Evolutionary conservation across 1,284 basidiomycete species (phyloP), one percentile per base, ranked within the genome.

Genomic region (Ceraceosorus guamensis): DNA sequence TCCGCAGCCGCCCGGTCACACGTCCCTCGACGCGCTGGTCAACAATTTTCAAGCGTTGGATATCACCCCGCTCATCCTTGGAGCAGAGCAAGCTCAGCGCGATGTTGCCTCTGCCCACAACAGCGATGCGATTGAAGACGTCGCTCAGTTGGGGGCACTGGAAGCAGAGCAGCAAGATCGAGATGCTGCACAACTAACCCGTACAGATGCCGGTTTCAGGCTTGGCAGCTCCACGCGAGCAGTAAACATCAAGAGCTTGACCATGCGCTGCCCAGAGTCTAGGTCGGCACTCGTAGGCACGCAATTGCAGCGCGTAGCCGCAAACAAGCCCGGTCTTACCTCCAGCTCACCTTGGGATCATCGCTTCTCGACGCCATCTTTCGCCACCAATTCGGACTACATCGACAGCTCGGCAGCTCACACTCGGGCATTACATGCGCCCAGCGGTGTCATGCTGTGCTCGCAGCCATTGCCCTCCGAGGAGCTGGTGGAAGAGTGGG

Each of bases 401-500:
- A 39, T 57, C 34, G 56, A 57, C 39, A 53, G 51, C 13, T 43
- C 41, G 18, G 46, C 44, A 8, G 55, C 56, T 5, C 39, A 35
- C 13, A 35, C 51, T 4, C 32, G 16, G 24, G 41, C 43, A 13
- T 7, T 47, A 4, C 56, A 57, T 34, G n/a, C 34, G 10, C 30
- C 44, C 5, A 30, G 41, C 6, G 56, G 56, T 31, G 56, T 57
- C 8, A 18, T 37, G 35, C 47, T 57, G 50, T 46, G 45, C 24
- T 53, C 56, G 3, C 43, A 41, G 39, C 39, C 53, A 43, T 46
- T 53, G 24, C 4, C 62, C 60, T 46, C 55, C 4, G 53, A 52
- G 1, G 24, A 48, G 2, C 59, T 67, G 30, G 16, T 68, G 30
- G 66, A 70, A 31, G 68, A 70, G 39, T 73, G 71, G 71, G 71